These are phyloP conservation scores for Phytopythium ostracodes DNA, from an alignment of 352 stramenopile species.

Conservation along the genomic window DNA sequence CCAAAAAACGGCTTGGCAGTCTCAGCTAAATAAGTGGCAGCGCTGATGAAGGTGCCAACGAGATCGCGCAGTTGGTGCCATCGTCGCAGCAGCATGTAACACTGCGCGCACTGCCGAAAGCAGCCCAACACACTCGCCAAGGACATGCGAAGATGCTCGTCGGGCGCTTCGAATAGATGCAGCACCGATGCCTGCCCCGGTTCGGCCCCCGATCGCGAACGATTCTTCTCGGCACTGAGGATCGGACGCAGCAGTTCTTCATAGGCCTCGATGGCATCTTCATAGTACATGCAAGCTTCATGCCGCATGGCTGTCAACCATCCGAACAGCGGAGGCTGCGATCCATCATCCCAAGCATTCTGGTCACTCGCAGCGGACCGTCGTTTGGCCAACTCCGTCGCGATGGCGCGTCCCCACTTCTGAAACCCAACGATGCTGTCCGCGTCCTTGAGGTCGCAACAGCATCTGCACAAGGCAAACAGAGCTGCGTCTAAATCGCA, in stretches of 20 bases:
- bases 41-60: constrained; percentile 19
- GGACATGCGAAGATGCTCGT: constrained; percentile 33
- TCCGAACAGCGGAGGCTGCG: constrained; percentile 25
- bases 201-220: no score
- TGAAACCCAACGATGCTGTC: constrained; percentile 49
- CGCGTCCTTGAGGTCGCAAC: constrained; percentile 46
- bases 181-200: not conserved
- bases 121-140: constrained; percentile 30
- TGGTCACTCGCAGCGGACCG: not conserved
- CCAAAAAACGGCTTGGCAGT: constrained; percentile 16
- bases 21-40: constrained; percentile 20
- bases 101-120: constrained; percentile 45
- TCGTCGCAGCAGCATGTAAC: constrained; percentile 34
- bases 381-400: constrained; percentile 18
- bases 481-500: constrained; percentile 44
- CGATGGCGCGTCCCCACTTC: constrained; percentile 34
- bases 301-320: constrained; percentile 37
- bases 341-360: constrained; percentile 9
- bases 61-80: constrained; percentile 39
- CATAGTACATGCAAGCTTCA: constrained; percentile 57
- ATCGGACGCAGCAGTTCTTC: constrained; percentile 34
- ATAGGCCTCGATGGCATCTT: constrained; percentile 54
- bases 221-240: constrained; percentile 5
- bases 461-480: constrained; percentile 35
- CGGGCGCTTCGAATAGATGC: constrained; percentile 24